Conservation (phyloP, 1,284 basidiomycete species). For the Cutaneotrichosporon mucoides region DNA sequence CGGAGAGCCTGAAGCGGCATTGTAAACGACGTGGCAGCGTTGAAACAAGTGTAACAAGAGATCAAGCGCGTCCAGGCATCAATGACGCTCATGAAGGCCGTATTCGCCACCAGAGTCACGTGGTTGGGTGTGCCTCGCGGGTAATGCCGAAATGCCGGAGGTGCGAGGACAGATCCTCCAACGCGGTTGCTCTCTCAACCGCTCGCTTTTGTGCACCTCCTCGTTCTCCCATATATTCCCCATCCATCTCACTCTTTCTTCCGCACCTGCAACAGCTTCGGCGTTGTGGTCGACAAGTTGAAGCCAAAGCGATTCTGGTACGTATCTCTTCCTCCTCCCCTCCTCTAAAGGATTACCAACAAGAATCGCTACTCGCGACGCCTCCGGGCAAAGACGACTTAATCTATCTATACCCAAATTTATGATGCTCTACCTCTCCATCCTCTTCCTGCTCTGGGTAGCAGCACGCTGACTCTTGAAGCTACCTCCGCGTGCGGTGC, state of each 20-base stretch:
- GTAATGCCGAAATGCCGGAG: constrained; percentile 3
- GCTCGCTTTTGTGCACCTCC: not conserved
- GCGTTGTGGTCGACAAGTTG: too few species aligned
- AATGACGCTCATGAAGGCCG: too few species aligned
- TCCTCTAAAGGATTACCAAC: constrained; percentile 37
- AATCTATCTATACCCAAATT: constrained; percentile 49
- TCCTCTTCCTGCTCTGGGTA: not conserved
- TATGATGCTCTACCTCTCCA: constrained; percentile 17
- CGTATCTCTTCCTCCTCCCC: not conserved
- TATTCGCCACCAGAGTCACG: constrained; percentile 2
- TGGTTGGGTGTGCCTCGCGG: constrained; percentile 2
- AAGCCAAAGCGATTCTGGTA: not conserved
- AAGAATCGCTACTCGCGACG: constrained; percentile 50
- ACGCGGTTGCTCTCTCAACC: constrained; percentile 3
- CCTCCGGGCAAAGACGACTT: constrained; percentile 40
- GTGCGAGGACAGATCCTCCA: not conserved
- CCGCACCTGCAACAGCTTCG: not conserved
- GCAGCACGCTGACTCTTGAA: not conserved
- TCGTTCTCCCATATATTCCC: not conserved
- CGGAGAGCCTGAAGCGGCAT: constrained; percentile 9
- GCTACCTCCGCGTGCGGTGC: not conserved
- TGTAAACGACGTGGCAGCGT: not conserved
- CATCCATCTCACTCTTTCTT: not conserved
- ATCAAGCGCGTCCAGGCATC: too few species aligned
- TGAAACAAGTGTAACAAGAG: too few species aligned